These are phyloP conservation scores for Neurospora sp. DNA, from an alignment of 495 filamentous ascomycete genomes.

Conservation along the genomic window DNA sequence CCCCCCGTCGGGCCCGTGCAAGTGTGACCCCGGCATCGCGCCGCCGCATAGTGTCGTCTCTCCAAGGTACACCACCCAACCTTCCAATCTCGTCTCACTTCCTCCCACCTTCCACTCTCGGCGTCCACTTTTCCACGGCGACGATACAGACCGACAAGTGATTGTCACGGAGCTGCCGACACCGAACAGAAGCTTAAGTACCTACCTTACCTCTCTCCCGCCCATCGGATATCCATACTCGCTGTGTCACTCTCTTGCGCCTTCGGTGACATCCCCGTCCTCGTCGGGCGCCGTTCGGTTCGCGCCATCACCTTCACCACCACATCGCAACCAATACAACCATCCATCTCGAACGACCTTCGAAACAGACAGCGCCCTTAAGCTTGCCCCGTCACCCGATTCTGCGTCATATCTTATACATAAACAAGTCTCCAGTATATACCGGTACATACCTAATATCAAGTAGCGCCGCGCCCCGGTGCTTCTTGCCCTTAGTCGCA, in stretches of 20 bases:
- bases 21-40: neutral
- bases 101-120: neutral
- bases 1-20: neutral
- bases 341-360: neutral
- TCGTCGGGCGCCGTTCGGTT: neutral
- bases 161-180: neutral
- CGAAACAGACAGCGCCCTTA: neutral
- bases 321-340: neutral
- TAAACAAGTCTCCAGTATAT: neutral
- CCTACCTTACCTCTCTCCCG: neutral
- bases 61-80: neutral
- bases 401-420: neutral
- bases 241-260: neutral
- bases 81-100: neutral
- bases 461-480: neutral
- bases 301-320: neutral
- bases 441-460: neutral
- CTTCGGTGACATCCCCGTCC: neutral
- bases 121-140: neutral
- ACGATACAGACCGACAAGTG: neutral
- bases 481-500: neutral
- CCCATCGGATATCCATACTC: neutral
- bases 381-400: neutral
- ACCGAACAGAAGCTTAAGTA: neutral
- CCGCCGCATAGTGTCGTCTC: neutral